Evolutionary conservation across 2,329 filamentous ascomycete species (phyloP).

Genomic region (Mycosphaerella sp.): DNA sequence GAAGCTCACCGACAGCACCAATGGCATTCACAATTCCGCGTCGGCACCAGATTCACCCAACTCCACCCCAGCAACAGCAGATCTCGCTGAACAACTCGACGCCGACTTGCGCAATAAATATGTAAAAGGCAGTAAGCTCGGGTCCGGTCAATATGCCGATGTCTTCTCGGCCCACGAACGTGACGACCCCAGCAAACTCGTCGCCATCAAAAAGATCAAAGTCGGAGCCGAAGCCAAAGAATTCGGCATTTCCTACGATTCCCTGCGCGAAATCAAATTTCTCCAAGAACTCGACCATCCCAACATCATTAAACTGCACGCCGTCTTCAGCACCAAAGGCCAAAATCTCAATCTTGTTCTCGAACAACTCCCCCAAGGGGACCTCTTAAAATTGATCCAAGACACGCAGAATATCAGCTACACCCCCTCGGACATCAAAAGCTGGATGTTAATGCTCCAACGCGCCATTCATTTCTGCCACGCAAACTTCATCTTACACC

Average conservation of each 20-base stretch:
- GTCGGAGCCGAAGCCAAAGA: constrained; percentile 79
- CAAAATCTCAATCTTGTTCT: constrained; percentile 95
- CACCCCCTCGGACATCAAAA: constrained; percentile 84
- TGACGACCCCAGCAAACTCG: constrained; percentile 61
- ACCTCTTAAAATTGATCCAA: constrained; percentile 89
- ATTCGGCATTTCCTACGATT: constrained; percentile 80
- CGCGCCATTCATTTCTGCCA: constrained; percentile 96
- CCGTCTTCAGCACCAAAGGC: constrained; percentile 92
- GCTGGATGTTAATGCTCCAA: constrained; percentile 97
- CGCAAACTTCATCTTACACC: constrained; percentile 85
- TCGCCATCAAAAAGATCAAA: constrained; percentile 94
- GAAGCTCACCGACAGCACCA: constrained; percentile 21
- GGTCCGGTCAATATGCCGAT: constrained; percentile 94
- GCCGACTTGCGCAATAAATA: constrained; percentile 67
- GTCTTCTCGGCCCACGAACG: constrained; percentile 84
- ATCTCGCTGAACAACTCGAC: constrained; percentile 46
- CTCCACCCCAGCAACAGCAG: constrained; percentile 17
- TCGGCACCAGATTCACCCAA: constrained; percentile 12
- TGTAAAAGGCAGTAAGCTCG: constrained; percentile 84
- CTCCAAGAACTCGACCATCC: constrained; percentile 90
- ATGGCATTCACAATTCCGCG: constrained; percentile 8
- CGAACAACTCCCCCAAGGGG: constrained; percentile 87
- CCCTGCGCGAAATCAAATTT: constrained; percentile 91
- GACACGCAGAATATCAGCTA: constrained; percentile 74
- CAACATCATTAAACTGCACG: constrained; percentile 88